A percentile compares a stretch with the other conserved stretches of the same genome.
Conservation (phyloP, 2,329 filamentous ascomycete species). For the Magnaporthales sp. region DNA sequence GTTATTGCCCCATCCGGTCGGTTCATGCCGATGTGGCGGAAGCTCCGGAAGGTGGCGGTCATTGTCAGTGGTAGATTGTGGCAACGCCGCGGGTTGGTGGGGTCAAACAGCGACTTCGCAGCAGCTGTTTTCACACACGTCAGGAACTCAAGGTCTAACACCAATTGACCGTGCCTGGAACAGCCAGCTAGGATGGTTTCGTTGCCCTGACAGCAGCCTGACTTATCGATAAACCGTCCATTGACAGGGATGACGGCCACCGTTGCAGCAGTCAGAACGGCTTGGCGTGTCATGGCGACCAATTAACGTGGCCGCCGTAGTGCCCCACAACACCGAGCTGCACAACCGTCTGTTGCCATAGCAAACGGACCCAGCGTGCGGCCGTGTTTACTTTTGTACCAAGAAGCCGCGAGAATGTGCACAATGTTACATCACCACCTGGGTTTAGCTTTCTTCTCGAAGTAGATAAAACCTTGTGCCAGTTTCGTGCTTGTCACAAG, state of each 20-base stretch:
- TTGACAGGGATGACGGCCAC: neutral
- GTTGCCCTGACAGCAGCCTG: neutral
- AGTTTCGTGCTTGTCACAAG: neutral
- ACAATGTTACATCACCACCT: neutral
- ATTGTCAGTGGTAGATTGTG: neutral
- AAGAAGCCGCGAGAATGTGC: neutral
- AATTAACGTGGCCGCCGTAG: neutral
- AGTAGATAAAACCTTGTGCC: neutral
- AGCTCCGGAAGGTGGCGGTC: neutral
- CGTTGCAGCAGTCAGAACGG: neutral
- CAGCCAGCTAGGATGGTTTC: too few relatives aligned
- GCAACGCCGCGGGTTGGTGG: neutral
- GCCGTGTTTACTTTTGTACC: neutral
- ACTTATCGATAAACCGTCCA: neutral
- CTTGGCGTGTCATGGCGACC: neutral
- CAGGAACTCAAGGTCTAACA: neutral
- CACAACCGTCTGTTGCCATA: neutral
- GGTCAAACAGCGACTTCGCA: neutral
- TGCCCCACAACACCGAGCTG: neutral
- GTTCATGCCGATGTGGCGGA: neutral
- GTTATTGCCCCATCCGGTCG: neutral
- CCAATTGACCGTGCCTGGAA: too few relatives aligned
- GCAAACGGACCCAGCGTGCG: neutral
- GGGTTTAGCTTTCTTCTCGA: neutral
- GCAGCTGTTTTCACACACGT: neutral